These are phyloP conservation scores for Hypholoma sublateritium DNA, from an alignment of 768 basidiomycete genomes.

Conservation along the genomic window DNA sequence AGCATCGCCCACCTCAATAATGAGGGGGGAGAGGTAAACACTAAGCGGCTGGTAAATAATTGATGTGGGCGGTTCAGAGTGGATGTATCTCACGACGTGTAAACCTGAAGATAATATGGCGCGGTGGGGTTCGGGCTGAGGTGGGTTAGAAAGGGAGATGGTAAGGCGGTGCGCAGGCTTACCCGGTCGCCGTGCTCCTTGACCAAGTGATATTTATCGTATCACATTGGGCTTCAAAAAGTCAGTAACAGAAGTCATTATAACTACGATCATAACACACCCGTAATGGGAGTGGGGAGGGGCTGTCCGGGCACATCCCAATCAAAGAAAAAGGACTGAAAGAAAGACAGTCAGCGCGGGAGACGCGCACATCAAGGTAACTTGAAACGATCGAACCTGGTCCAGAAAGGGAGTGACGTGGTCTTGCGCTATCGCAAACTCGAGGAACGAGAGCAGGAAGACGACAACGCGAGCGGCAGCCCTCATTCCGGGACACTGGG, in stretches of 20 bases:
- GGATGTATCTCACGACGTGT: slow-evolving; percentile 49
- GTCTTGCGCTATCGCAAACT: slow-evolving; percentile 8
- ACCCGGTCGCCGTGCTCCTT: slow-evolving; percentile 41
- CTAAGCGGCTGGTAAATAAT: slow-evolving; percentile 24
- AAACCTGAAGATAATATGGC: slow-evolving; percentile 61
- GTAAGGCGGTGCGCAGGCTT: slow-evolving; percentile 6
- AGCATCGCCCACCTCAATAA: slow-evolving; percentile 46
- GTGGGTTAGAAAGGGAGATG: background rate
- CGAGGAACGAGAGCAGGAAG: slow-evolving; percentile 6
- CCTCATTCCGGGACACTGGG: background rate
- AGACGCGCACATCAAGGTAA: background rate
- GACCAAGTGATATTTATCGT: slow-evolving; percentile 42
- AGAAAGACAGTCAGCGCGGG: background rate
- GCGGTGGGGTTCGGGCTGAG: slow-evolving; percentile 52
- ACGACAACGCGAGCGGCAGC: background rate
- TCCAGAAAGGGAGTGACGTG: slow-evolving; percentile 22
- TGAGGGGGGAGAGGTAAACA: slow-evolving; percentile 49
- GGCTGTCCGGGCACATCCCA: slow-evolving; percentile 34
- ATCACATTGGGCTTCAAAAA: slow-evolving; percentile 41
- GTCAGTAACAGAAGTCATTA: background rate
- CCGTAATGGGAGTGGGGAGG: slow-evolving; percentile 38
- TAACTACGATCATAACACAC: slow-evolving; percentile 21
- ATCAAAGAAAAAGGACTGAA: slow-evolving; percentile 46
- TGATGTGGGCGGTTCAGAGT: background rate
- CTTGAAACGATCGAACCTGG: slow-evolving; percentile 22